Evolutionary conservation across 179 eudicot genomes (phyloP).

Genomic region (Dionaea muscipula): DNA sequence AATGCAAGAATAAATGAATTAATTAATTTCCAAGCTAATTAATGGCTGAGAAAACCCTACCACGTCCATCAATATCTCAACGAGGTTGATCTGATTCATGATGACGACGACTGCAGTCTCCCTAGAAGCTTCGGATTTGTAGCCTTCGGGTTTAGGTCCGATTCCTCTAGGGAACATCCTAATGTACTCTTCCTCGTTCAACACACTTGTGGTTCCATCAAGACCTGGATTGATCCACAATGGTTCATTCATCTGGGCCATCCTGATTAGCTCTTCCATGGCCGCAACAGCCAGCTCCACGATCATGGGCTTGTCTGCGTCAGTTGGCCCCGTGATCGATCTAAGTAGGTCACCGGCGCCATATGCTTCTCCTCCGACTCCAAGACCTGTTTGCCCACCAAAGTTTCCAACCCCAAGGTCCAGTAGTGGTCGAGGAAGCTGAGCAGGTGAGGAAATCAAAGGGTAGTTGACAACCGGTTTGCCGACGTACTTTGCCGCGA

Average conservation of each 20-base stretch:
- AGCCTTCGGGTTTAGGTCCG: conserved; percentile 33
- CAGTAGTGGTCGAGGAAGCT: conserved; percentile 22
- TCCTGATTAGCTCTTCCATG: conserved; percentile 50
- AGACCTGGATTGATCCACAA: conserved; percentile 31
- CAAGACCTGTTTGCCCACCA: conserved; percentile 17
- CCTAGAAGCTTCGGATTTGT: conserved; percentile 47
- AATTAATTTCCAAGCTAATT: neutral
- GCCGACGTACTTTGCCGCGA: conserved; percentile 56
- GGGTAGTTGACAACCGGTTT: conserved; percentile 25
- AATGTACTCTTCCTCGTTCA: conserved; percentile 43
- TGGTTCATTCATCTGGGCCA: conserved; percentile 55
- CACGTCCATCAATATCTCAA: conserved; percentile 55
- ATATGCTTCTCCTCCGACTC: conserved; percentile 27
- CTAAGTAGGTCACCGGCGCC: conserved; percentile 42
- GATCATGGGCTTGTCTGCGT: conserved; percentile 47
- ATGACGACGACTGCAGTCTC: conserved; percentile 57
- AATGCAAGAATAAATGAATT: no score
- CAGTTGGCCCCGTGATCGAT: conserved; percentile 38
- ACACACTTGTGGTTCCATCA: conserved; percentile 18
- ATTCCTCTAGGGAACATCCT: conserved; percentile 44
- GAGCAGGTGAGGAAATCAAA: conserved; percentile 21
- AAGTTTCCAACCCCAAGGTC: conserved; percentile 32
- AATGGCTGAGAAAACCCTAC: conserved; percentile 13
- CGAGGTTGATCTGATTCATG: conserved; percentile 55
- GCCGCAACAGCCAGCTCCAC: conserved; percentile 64